Evolutionary conservation across 495 filamentous ascomycete species (phyloP).

Genomic region (Penicillium flavigenum): DNA sequence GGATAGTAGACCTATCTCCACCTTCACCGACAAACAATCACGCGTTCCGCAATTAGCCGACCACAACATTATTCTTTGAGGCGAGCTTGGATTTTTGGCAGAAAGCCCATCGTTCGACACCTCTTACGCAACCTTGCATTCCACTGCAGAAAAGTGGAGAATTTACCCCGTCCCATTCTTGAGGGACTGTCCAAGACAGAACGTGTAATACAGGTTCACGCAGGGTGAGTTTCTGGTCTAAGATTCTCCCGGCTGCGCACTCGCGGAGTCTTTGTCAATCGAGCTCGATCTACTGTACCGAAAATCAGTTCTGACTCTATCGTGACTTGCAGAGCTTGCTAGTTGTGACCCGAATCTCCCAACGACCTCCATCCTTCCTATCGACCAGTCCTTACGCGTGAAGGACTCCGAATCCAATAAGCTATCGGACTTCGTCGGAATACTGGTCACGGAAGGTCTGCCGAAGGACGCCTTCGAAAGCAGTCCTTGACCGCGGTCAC

Average conservation of each 20-base stretch:
- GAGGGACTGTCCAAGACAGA: slow-evolving; percentile 5
- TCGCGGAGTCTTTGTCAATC: neutral
- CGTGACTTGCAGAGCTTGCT: neutral
- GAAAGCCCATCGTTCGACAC: slow-evolving; percentile 2
- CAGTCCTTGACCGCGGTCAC: slow-evolving; percentile 39
- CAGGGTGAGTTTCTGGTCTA: slow-evolving; percentile 10
- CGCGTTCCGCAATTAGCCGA: slow-evolving; percentile 20
- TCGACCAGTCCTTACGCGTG: neutral
- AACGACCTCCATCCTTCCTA: neutral
- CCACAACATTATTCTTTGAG: slow-evolving; percentile 12
- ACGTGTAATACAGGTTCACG: slow-evolving; percentile 1
- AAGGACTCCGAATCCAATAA: neutral
- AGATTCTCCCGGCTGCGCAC: neutral
- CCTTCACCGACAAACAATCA: slow-evolving; percentile 12
- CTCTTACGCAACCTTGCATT: slow-evolving; percentile 20
- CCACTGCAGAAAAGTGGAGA: slow-evolving; percentile 20
- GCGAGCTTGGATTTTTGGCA: slow-evolving; percentile 1
- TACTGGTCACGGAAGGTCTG: slow-evolving; percentile 13
- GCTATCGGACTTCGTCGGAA: neutral
- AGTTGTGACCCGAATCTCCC: neutral
- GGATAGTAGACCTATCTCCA: slow-evolving; percentile 5
- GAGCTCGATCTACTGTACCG: neutral
- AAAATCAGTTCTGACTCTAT: slow-evolving; percentile 1
- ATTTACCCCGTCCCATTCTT: slow-evolving; percentile 12
- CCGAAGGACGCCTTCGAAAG: slow-evolving; percentile 24